A percentile compares a stretch with the other conserved stretches of the same genome.
Conservation (phyloP, 2,329 filamentous ascomycete species). For the Botrytis aclada region DNA sequence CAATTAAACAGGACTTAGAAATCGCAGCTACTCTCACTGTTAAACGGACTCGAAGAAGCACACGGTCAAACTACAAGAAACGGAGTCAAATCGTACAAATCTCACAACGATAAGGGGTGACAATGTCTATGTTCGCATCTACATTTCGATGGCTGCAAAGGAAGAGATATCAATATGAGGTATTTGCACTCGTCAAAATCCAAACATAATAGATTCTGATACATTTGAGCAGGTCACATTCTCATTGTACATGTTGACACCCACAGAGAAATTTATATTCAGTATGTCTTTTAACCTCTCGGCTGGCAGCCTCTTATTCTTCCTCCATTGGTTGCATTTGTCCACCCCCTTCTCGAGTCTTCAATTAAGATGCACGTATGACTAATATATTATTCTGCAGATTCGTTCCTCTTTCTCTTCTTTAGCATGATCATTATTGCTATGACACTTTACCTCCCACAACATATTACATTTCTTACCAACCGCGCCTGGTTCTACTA, state of each 20-base stretch:
- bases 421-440: slow-evolving; percentile 83
- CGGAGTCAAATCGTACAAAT: not conserved
- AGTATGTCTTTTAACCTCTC: slow-evolving; percentile 57
- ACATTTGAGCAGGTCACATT: slow-evolving; percentile 97
- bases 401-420: slow-evolving; percentile 88
- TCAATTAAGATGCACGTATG: not conserved
- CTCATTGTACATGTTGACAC: slow-evolving; percentile 94
- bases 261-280: slow-evolving; percentile 94
- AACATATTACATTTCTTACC: slow-evolving; percentile 80
- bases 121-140: slow-evolving; percentile 41
- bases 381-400: slow-evolving; percentile 46
- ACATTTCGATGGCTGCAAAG: slow-evolving; percentile 79
- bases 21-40: not conserved
- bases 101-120: slow-evolving; percentile 15
- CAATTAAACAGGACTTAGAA: not conserved
- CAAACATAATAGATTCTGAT: slow-evolving; percentile 16
- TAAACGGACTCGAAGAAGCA: not conserved
- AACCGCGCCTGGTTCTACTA: slow-evolving; percentile 93
- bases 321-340: not conserved
- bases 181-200: slow-evolving; percentile 14
- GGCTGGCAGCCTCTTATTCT: not conserved
- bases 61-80: not conserved
- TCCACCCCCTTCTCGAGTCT: not conserved
- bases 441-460: slow-evolving; percentile 86
- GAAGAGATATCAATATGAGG: slow-evolving; percentile 96